Base-by-base conservation (phyloP, 2,329 filamentous ascomycete genomes). In the Raffaelea ambrosiae region DNA sequence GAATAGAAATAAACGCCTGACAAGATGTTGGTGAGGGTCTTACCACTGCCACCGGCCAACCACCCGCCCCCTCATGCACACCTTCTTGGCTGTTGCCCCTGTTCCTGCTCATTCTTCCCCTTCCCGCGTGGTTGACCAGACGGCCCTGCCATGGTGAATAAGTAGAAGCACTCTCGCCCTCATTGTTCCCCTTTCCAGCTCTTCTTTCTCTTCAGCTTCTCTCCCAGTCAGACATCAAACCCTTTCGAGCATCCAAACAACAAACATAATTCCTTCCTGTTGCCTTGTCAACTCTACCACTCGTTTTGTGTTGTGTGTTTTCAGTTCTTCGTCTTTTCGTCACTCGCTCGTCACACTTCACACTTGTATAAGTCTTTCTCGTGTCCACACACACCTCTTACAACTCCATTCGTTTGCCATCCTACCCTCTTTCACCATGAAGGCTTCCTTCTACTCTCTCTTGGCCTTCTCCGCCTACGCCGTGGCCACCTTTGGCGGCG, bases 391-490 rank as follows among this genome's bases (percentile, higher is more conserved):
- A n/a, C 18, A 9, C 35, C 7, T 9, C 35, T 38, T 19, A n/a
- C 16, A 5, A 13, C 16, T n/a, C 35, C 31, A 33, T 33, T 16
- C 31, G 16, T 33, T 19, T 38, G 5, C 16, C 35, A 10, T n/a
- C 16, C 18, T n/a, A 5, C 16, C 13, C 16, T 38, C 5, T 19
- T 14, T 21, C 46, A 52, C 33, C 26, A 54, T 54, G 53, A 54
- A 53, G 47, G 31, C 42, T 4, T 43, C 44, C 19, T 23, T 50
- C 16, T 13, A 48, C 21, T 44, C 53, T 26, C 44, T 54, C 5
- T 48, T 54, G 11, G 48, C 38, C 19, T 35, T 51, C 13, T 45
- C 48, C 40, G 45, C 46, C 46, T 39, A 23, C n/a, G 45, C 43
- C 26, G 18, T 40, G 14, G 53, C 51, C 33, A 26, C 36, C 18